A percentile compares a stretch with the other conserved stretches of the same genome.
Conservation (phyloP, 257 asterid species). For the Plantago major region DNA sequence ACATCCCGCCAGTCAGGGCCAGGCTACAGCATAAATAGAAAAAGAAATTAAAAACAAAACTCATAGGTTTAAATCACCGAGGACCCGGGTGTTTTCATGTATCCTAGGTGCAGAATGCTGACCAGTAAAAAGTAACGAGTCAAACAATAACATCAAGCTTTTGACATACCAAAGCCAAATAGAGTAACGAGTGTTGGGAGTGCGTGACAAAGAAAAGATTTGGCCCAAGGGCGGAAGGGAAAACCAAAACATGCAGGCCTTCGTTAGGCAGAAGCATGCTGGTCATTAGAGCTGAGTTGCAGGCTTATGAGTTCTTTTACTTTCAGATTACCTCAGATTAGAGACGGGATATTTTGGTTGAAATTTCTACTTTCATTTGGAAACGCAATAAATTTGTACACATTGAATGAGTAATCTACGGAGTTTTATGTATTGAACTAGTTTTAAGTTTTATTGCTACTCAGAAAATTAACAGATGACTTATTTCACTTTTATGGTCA, state of each 20-base stretch:
- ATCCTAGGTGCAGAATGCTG: too few relatives aligned
- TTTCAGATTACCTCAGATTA: slow-evolving; percentile 1
- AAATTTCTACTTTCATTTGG: slow-evolving; percentile 3
- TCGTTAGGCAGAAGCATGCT: neutral
- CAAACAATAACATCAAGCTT: slow-evolving; percentile 9
- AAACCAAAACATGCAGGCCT: neutral
- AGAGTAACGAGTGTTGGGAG: slow-evolving; percentile 14
- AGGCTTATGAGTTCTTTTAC: slow-evolving; percentile 1
- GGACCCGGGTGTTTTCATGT: too few relatives aligned
- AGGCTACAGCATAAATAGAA: slow-evolving; percentile 53
- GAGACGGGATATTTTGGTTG: slow-evolving; percentile 1
- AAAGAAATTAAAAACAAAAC: slow-evolving; percentile 22
- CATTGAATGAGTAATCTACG: too few relatives aligned
- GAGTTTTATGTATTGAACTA: neutral
- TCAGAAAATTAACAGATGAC: slow-evolving; percentile 6
- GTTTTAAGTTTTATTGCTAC: neutral
- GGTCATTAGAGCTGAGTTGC: neutral
- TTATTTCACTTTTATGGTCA: slow-evolving; percentile 7
- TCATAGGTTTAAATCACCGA: slow-evolving; percentile 7
- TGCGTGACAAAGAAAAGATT: too few relatives aligned
- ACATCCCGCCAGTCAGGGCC: slow-evolving; percentile 84
- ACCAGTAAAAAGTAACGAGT: neutral
- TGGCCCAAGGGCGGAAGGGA: too few relatives aligned
- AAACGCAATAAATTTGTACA: neutral
- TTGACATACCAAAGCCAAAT: slow-evolving; percentile 8